Percentiles rank a stretch among this genome's conserved stretches.
Conservation (phyloP, 805 yeast species). For the Danielia reshetovae region DNA sequence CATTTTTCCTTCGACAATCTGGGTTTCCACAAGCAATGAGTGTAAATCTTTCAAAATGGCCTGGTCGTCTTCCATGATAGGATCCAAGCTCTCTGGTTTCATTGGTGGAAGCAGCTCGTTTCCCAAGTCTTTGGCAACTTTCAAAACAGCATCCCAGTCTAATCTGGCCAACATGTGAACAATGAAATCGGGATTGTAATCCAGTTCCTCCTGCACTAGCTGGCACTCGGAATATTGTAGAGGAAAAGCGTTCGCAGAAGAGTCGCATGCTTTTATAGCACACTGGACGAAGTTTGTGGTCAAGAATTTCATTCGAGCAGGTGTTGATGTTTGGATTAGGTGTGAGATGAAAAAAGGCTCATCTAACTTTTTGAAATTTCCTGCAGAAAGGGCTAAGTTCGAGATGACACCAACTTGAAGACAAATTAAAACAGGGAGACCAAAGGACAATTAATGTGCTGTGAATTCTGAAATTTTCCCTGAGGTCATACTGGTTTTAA, state of each 20-base stretch:
- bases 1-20: conserved; percentile 86
- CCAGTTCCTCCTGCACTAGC: conserved; percentile 72
- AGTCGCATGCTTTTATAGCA: conserved; percentile 77
- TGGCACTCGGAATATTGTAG: conserved; percentile 64
- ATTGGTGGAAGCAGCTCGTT: conserved; percentile 27
- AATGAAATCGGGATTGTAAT: conserved; percentile 78
- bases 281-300: conserved; percentile 97
- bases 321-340: background rate
- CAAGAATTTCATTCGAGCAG: conserved; percentile 70
- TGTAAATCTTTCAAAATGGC: conserved; percentile 72
- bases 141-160: conserved; percentile 81
- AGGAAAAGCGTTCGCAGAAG: conserved; percentile 76
- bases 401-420: too few relatives aligned
- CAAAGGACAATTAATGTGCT: too few relatives aligned
- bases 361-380: conserved; percentile 1
- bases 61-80: conserved; percentile 48
- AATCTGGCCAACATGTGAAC: conserved; percentile 71
- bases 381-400: too few relatives aligned
- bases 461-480: too few relatives aligned
- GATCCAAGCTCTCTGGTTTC: conserved; percentile 58
- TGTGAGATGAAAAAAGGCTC: background rate
- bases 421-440: too few relatives aligned
- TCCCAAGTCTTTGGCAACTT: conserved; percentile 68
- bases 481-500: too few relatives aligned
- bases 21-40: conserved; percentile 74